Base-by-base conservation (phyloP, 257 asterid species). In the Lithospermum erythrorhizon region DNA sequence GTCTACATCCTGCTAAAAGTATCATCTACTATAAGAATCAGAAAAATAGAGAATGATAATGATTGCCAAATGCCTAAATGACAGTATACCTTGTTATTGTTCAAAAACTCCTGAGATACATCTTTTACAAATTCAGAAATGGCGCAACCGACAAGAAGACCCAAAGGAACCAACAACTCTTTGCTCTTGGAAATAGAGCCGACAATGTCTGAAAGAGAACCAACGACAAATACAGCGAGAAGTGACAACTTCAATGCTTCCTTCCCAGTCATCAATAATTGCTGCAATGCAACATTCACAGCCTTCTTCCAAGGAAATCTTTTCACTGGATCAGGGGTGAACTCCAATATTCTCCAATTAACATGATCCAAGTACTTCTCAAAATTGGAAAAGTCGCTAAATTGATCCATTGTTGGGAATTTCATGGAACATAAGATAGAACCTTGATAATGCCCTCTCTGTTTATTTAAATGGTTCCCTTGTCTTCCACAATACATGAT, bases 221-320 rank as follows among this genome's bases (percentile, higher is more conserved):
- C 70, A 41, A 73, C 59, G 37, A 69, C 65, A 17, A 80, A 71
- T 16, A 35, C 62, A 27, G 78, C 86, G 69, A 70, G 64, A 21
- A 75, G 71, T 61, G 72, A 73, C 94, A 87, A 82, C 68, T 82
- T 84, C 72, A 78, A 58, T 24, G 73, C 63, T 74, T 80, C 78
- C 76, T 77, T 77, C 54, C 77, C 84, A 59, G 66, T 21, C 59
- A 57, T 68, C 37, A 76, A 65, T 21, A 75, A 65, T 57, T 68
- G 69, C 59, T 72, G 77, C 59, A 67, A 59, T 9, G 78, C 88
- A 32, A 64, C 67, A 48, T 25, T 61, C 75, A 65, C 84, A 20
- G 86, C 83, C 74, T 76, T 73, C 70, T 73, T 72, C 89, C 87
- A 87, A n/a, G 84, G 90, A 62, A 82, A 82, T 4, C 58, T 64